Base-by-base conservation (phyloP, 371 early-diverging fungal genomes). In the Haplosporangium sp. region DNA sequence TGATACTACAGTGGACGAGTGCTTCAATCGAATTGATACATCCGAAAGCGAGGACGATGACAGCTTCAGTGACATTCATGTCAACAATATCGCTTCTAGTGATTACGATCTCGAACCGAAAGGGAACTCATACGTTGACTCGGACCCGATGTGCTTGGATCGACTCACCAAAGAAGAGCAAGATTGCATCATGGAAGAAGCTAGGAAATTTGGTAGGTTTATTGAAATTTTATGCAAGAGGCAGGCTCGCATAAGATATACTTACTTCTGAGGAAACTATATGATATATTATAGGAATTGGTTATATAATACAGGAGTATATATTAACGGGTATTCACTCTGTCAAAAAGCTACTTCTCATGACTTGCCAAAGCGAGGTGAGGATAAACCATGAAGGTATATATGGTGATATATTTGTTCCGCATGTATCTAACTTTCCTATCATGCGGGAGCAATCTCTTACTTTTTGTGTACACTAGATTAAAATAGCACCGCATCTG, bases 1-100 rank as follows among this genome's bases (percentile, higher is more conserved):
- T 7, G 71, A 78, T 38, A 78, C 79, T 10, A 78, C 79, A 4
- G 67, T 78, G 7, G 79, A 78, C 37, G 79, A 78, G n/a, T 13
- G 55, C 5, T 60, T 10, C 44, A 66, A 67, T 39, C 53, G 73
- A 35, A 13, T 64, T 1, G 63, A 66, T n/a, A 70, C 69, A 15
- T 66, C 74, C 1, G 66, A 65, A 5, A 57, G 57, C 42, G 77
- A 68, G 19, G 77, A 68, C 27, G 71, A 73, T 62, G 79, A 78
- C 57, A 67, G 67, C 50, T 74, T 70, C 40, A 66, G 60, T 44
- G 67, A 67, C 10, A 78, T 78, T 20, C 64, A 78, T 40, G 27
- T 67, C 17, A 20, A 63, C 20, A 78, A 78, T 40, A 78, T 78
- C 13, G 44, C 62, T 11, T 50, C 67, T 10, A 8, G 6, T 9